Conservation (phyloP, 2,329 filamentous ascomycete species). For the Cercospora zeae-maydis region DNA sequence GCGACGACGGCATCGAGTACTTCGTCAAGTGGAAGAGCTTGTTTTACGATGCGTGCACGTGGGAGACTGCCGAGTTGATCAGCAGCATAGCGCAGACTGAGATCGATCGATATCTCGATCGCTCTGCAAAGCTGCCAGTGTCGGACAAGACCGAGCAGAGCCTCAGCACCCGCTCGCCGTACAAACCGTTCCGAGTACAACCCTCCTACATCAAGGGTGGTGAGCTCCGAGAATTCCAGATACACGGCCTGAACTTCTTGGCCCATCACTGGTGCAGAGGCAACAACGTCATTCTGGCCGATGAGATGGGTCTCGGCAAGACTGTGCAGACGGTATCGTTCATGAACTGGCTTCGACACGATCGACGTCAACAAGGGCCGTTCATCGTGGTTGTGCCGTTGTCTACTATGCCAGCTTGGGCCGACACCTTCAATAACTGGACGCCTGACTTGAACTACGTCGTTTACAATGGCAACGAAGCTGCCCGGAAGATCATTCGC, state of each 20-base stretch:
- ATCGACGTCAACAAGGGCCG: conserved; percentile 83
- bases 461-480: conserved; percentile 87
- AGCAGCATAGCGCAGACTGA: conserved; percentile 77
- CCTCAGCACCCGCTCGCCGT: conserved; percentile 65
- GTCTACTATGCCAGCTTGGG: conserved; percentile 97
- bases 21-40: conserved; percentile 86
- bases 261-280: conserved; percentile 92
- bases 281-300: conserved; percentile 94
- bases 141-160: conserved; percentile 78
- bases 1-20: conserved; percentile 80
- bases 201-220: conserved; percentile 82
- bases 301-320: conserved; percentile 98
- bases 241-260: conserved; percentile 90
- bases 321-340: conserved; percentile 97
- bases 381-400: conserved; percentile 96
- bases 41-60: conserved; percentile 90
- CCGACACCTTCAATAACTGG: conserved; percentile 96
- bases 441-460: conserved; percentile 95
- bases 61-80: conserved; percentile 76
- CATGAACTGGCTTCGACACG: conserved; percentile 92
- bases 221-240: conserved; percentile 85
- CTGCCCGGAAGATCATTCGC: conserved; percentile 79
- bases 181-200: conserved; percentile 73
- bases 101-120: conserved; percentile 87
- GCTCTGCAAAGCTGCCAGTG: conserved; percentile 72